phyloP scores from a whole-genome alignment of 192 early-diverging fungal genomes.

The Chytriomyces hyalinus region DNA sequence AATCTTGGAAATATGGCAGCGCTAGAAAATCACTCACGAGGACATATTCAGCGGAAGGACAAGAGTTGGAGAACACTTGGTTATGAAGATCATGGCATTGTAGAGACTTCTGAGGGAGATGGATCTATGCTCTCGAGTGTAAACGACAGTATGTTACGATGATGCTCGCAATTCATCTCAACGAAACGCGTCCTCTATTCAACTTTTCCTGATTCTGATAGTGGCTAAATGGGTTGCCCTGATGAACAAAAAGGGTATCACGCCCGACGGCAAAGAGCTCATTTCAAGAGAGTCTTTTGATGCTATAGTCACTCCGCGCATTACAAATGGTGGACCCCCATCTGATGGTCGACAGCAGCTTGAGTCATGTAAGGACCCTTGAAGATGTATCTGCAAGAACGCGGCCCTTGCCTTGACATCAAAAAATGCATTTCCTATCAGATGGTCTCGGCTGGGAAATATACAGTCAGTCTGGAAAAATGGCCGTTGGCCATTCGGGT shows the following conservation, averaged over 20 bases:
- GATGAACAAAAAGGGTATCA: background rate
- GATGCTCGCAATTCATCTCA: too few species aligned
- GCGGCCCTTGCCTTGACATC: background rate
- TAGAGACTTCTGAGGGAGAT: background rate
- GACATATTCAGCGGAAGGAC: too few species aligned
- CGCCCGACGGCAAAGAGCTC: background rate
- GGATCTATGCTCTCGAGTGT: too few species aligned
- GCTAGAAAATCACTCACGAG: too few species aligned
- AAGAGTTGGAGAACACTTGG: background rate
- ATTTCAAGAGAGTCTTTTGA: background rate
- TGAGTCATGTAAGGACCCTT: too few species aligned
- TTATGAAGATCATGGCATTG: background rate
- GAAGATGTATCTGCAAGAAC: background rate
- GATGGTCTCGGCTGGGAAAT: constrained; percentile 27
- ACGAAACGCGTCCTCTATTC: too few species aligned
- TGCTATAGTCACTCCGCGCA: background rate
- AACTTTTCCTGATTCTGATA: too few species aligned
- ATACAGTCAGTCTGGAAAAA: constrained; percentile 6
- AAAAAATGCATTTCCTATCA: background rate
- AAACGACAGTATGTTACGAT: too few species aligned
- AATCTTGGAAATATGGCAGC: too few species aligned
- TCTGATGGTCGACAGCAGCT: background rate
- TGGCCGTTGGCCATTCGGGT: constrained; percentile 8
- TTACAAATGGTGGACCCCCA: background rate
- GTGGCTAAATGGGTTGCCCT: background rate